Percentiles rank a stretch among this genome's conserved stretches.
Conservation (phyloP, 192 early-diverging fungal genomes). For the Backusella mclennaniae region DNA sequence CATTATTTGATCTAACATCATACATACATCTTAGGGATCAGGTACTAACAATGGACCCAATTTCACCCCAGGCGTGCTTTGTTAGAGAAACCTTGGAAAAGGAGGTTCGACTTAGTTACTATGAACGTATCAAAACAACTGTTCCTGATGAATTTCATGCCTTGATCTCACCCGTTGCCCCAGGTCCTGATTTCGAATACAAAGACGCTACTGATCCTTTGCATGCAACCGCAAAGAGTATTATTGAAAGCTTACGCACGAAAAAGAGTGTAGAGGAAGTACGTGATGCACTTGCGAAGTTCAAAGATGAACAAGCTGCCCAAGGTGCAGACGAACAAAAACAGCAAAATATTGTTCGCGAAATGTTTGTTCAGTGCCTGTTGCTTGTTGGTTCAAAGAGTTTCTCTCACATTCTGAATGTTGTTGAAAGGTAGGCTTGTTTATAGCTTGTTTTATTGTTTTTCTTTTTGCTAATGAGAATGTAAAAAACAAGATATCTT, state of each 20-base stretch:
- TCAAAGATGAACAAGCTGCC: slow-evolving; percentile 38
- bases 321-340: slow-evolving; percentile 30
- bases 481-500: slow-evolving; percentile 51
- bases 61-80: slow-evolving; percentile 68
- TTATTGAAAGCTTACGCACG: slow-evolving; percentile 42
- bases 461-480: background rate
- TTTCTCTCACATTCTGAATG: slow-evolving; percentile 91
- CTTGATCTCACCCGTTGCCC: slow-evolving; percentile 62
- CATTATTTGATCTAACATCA: background rate
- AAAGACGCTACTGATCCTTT: slow-evolving; percentile 49
- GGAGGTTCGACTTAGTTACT: slow-evolving; percentile 85
- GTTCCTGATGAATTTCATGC: slow-evolving; percentile 66
- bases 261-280: slow-evolving; percentile 51
- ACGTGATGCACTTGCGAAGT: slow-evolving; percentile 38
- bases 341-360: slow-evolving; percentile 59
- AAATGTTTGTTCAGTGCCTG: slow-evolving; percentile 80
- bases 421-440: slow-evolving; percentile 75
- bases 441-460: background rate
- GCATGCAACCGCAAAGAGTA: slow-evolving; percentile 36
- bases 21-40: slow-evolving; percentile 42
- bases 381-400: slow-evolving; percentile 88
- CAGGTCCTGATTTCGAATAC: slow-evolving; percentile 72
- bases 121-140: slow-evolving; percentile 78
- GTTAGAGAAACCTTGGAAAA: slow-evolving; percentile 85
- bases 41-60: slow-evolving; percentile 46